These are phyloP conservation scores for Ogataea thermomethanolica DNA, from an alignment of 805 yeast genomes.

Conservation along the genomic window DNA sequence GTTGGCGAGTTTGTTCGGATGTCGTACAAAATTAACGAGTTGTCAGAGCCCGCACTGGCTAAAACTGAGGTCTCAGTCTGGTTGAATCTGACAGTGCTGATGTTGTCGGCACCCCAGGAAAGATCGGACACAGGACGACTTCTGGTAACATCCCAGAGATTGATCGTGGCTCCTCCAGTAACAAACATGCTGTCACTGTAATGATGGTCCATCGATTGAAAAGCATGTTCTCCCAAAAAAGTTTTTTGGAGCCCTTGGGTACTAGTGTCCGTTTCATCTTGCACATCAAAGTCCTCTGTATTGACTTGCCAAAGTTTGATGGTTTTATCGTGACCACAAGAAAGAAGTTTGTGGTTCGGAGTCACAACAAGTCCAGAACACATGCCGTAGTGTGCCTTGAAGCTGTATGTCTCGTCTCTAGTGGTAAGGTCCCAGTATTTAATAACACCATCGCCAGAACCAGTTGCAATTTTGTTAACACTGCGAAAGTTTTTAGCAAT, in stretches of 20 bases:
- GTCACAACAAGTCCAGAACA: slow-evolving; percentile 82
- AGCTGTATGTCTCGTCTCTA: slow-evolving; percentile 69
- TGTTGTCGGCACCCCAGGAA: slow-evolving; percentile 96
- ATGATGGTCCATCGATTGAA: slow-evolving; percentile 85
- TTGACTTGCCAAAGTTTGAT: slow-evolving; percentile 85
- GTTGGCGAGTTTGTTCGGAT: slow-evolving; percentile 87
- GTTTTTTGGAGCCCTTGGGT: slow-evolving; percentile 68
- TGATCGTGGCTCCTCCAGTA: slow-evolving; percentile 87
- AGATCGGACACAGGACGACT: slow-evolving; percentile 72
- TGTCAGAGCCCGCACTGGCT: slow-evolving; percentile 88
- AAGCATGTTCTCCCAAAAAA: slow-evolving; percentile 77
- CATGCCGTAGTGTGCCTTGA: slow-evolving; percentile 87
- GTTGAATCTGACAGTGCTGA: slow-evolving; percentile 79
- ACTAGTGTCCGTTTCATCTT: slow-evolving; percentile 30
- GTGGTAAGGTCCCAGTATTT: slow-evolving; percentile 91
- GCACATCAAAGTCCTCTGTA: slow-evolving; percentile 32
- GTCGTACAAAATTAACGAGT: slow-evolving; percentile 87
- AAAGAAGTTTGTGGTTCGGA: slow-evolving; percentile 54
- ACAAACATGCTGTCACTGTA: slow-evolving; percentile 69
- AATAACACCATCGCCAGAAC: slow-evolving; percentile 92
- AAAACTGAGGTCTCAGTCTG: slow-evolving; percentile 83
- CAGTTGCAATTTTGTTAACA: slow-evolving; percentile 78
- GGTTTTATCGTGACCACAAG: slow-evolving; percentile 89
- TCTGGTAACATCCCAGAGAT: slow-evolving; percentile 88
- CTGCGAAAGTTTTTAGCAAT: slow-evolving; percentile 74